Evolutionary conservation across 495 filamentous ascomycete genomes (phyloP).

Genomic region (Talaromyces ruber): DNA sequence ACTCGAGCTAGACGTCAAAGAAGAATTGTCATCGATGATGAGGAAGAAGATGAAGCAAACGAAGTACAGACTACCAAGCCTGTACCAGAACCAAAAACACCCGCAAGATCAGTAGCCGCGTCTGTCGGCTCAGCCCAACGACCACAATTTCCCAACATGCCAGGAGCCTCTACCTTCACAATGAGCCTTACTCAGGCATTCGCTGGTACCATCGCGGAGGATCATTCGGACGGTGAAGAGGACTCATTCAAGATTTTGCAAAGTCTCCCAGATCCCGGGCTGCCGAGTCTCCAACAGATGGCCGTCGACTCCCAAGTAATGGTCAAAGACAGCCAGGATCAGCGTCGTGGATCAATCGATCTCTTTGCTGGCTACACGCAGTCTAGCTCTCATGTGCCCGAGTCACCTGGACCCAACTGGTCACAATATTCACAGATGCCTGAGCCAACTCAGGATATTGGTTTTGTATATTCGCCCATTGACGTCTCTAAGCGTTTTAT

Average conservation of each 20-base stretch:
- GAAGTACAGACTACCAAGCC: neutral
- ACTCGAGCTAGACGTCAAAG: slow-evolving; percentile 28
- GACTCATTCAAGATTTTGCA: slow-evolving; percentile 20
- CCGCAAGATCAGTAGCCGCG: slow-evolving; percentile 21
- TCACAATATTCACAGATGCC: slow-evolving; percentile 57
- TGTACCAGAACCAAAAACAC: slow-evolving; percentile 20
- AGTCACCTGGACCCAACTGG: slow-evolving; percentile 31
- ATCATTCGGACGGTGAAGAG: slow-evolving; percentile 22
- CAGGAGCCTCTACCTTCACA: slow-evolving; percentile 40
- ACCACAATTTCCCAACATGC: slow-evolving; percentile 46
- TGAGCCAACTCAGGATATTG: slow-evolving; percentile 79
- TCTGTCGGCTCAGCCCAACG: slow-evolving; percentile 24
- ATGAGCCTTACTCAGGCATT: slow-evolving; percentile 88
- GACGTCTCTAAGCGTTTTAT: slow-evolving; percentile 51
- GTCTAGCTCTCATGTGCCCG: slow-evolving; percentile 27
- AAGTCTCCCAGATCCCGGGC: slow-evolving; percentile 43
- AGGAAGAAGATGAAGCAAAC: slow-evolving; percentile 34
- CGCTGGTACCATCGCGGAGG: slow-evolving; percentile 79
- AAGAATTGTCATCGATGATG: slow-evolving; percentile 42
- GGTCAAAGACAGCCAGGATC: slow-evolving; percentile 57
- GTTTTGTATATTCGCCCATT: slow-evolving; percentile 57
- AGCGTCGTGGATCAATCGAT: slow-evolving; percentile 20
- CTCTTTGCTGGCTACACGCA: slow-evolving; percentile 21
- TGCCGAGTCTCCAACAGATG: slow-evolving; percentile 29
- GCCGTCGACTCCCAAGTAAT: slow-evolving; percentile 45